These are phyloP conservation scores for Ophiostoma quercus DNA, from an alignment of 2,329 filamentous ascomycete genomes.

Conservation along the genomic window DNA sequence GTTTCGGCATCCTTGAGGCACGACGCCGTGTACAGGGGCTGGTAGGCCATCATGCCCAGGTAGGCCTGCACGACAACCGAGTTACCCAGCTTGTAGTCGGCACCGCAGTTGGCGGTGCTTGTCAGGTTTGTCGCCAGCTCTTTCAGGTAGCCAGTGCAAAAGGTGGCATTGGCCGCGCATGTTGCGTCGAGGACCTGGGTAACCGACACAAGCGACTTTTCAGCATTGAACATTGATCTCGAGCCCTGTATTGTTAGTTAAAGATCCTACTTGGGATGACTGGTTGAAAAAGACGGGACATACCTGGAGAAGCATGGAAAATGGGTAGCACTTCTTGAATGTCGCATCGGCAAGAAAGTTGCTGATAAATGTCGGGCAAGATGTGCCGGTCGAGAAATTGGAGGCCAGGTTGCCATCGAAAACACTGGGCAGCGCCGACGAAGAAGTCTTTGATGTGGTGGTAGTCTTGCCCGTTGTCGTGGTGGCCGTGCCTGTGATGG, in stretches of 20 bases:
- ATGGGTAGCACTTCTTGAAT: constrained; percentile 70
- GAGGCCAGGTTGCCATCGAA: constrained; percentile 61
- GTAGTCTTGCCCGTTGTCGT: constrained; percentile 4
- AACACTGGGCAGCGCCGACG: constrained; percentile 52
- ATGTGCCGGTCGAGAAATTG: constrained; percentile 53
- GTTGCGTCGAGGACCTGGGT: constrained; percentile 73
- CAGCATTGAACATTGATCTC: constrained; percentile 73
- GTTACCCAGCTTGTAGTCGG: constrained; percentile 64
- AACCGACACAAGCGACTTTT: constrained; percentile 64
- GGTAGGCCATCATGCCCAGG: constrained; percentile 69
- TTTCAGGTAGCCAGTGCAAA: constrained; percentile 62
- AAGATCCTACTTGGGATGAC: not conserved
- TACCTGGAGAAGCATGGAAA: constrained; percentile 60
- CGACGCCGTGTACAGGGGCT: constrained; percentile 70
- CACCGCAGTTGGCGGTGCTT: constrained; percentile 58
- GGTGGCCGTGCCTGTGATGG: constrained; percentile 26
- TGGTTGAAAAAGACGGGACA: constrained; percentile 37
- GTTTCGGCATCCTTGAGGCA: constrained; percentile 67
- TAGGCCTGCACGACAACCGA: constrained; percentile 69
- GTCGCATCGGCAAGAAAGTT: constrained; percentile 59
- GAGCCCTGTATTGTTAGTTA: constrained; percentile 58
- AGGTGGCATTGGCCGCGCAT: constrained; percentile 61
- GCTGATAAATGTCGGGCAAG: constrained; percentile 64
- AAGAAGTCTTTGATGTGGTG: constrained; percentile 24
- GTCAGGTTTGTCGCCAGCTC: constrained; percentile 62